These are phyloP conservation scores for Komagataea norvegica DNA, from an alignment of 1,139 yeast species.

Conservation along the genomic window DNA sequence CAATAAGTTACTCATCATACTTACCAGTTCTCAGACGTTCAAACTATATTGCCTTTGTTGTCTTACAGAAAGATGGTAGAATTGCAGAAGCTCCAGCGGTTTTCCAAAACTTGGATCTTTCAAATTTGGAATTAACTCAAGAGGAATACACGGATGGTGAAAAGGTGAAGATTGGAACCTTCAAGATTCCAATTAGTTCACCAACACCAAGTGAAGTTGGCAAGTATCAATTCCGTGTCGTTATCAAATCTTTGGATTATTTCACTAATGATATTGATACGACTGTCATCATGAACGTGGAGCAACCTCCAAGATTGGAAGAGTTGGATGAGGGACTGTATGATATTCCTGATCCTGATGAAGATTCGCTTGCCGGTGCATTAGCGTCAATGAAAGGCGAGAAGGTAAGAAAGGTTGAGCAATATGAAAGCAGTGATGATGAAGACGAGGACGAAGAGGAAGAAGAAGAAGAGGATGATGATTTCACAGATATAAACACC, in stretches of 20 bases:
- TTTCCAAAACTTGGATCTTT: constrained; percentile 49
- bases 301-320: constrained; percentile 41
- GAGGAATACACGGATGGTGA: constrained; percentile 39
- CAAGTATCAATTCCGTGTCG: constrained; percentile 55
- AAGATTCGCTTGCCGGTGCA: constrained; percentile 62
- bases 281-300: constrained; percentile 58
- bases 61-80: constrained; percentile 72
- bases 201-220: constrained; percentile 73
- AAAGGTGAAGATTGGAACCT: constrained; percentile 52
- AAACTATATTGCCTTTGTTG: constrained; percentile 65
- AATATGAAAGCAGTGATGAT: constrained; percentile 31
- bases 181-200: constrained; percentile 64
- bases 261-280: constrained; percentile 70
- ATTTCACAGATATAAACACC: constrained; percentile 40
- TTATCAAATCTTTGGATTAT: constrained; percentile 61
- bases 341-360: constrained; percentile 63
- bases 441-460: constrained; percentile 35
- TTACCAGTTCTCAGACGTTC: constrained; percentile 57
- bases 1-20: constrained; percentile 63
- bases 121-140: constrained; percentile 50
- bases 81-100: constrained; percentile 64
- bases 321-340: constrained; percentile 52
- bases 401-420: constrained; percentile 42
- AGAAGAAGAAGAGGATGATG: constrained; percentile 32
- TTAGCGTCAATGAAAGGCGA: constrained; percentile 58